Evolutionary conservation across 225 moss, liverwort and hornwort genomes (phyloP).

Genomic region (Pseudisothecium myosuroides): DNA sequence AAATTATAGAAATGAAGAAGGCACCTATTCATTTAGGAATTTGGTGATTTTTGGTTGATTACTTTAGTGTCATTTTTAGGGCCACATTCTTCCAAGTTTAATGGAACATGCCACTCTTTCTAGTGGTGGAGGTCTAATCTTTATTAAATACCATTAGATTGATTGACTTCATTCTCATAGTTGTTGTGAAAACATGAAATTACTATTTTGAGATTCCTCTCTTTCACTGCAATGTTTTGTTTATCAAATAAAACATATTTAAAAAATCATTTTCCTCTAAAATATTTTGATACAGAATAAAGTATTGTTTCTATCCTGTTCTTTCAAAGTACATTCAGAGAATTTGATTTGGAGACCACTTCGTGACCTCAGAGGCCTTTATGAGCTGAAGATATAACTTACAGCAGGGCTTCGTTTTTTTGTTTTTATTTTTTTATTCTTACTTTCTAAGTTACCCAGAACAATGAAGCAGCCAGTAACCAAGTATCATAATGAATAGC

Average conservation of each 20-base stretch:
- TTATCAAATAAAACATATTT: not conserved
- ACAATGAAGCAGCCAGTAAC: not conserved
- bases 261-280: too few species aligned
- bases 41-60: accelerated
- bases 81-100: accelerated
- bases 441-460: not conserved
- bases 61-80: not conserved
- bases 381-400: not conserved
- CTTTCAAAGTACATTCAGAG: not conserved
- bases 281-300: too few species aligned
- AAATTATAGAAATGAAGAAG: not conserved
- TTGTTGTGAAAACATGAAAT: not conserved
- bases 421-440: not conserved
- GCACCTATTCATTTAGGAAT: not conserved
- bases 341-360: not conserved
- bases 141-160: not conserved
- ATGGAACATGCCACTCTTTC: not conserved
- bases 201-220: not conserved
- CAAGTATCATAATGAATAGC: not conserved
- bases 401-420: too few species aligned
- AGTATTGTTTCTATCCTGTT: too few species aligned
- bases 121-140: too few species aligned
- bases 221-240: not conserved
- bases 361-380: not conserved
- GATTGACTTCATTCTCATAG: not conserved